phyloP scores from a whole-genome alignment of 1,284 basidiomycete species.

The Meripilus lineatus region DNA sequence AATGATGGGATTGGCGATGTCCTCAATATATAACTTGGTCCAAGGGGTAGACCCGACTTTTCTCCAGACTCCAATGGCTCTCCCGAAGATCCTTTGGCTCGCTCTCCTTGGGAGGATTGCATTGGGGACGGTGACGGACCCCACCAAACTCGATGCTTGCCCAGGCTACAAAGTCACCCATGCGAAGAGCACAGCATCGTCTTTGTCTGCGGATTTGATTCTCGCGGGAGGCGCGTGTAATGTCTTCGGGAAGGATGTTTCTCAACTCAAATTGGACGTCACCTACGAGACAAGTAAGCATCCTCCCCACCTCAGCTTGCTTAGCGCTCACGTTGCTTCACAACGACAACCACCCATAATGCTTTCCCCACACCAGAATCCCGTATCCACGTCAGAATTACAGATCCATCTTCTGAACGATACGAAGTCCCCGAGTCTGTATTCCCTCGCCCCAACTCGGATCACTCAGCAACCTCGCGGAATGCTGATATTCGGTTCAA shows the following conservation, averaged over 20 bases:
- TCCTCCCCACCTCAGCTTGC: neutral
- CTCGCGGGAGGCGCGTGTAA: constrained; percentile 55
- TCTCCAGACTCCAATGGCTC: constrained; percentile 1
- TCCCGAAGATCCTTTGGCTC: constrained; percentile 1
- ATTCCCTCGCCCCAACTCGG: constrained; percentile 49
- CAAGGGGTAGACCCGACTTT: neutral
- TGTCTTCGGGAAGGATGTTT: constrained; percentile 58
- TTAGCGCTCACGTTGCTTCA: neutral
- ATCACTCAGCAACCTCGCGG: constrained; percentile 23
- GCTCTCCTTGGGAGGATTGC: constrained; percentile 7
- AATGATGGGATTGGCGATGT: too few species aligned
- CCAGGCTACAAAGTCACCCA: constrained; percentile 47
- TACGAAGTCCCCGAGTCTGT: constrained; percentile 70
- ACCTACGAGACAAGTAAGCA: constrained; percentile 53
- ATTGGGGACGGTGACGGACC: constrained; percentile 25
- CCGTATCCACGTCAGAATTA: constrained; percentile 72
- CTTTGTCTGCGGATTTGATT: constrained; percentile 47
- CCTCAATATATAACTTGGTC: neutral
- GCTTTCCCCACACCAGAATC: constrained; percentile 32
- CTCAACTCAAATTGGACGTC: constrained; percentile 46
- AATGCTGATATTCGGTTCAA: constrained; percentile 55
- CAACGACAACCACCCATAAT: neutral
- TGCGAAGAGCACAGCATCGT: constrained; percentile 30
- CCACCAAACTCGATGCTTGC: constrained; percentile 40
- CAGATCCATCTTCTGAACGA: constrained; percentile 48